Evolutionary conservation across 805 yeast genomes (phyloP).

Genomic region (Candida gorgasii): DNA sequence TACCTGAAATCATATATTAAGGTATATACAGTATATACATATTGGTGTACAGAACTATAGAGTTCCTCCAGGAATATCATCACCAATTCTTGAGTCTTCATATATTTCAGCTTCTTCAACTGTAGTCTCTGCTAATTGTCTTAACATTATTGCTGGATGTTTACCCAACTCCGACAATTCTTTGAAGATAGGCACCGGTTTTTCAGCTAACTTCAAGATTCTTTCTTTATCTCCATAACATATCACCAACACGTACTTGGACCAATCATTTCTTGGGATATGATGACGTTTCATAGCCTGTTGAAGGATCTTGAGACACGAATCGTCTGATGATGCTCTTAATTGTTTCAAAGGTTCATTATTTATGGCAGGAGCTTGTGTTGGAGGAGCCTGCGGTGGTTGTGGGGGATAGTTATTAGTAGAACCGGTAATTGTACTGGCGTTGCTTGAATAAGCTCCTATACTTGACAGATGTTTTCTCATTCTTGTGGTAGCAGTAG

Average conservation of each 20-base stretch:
- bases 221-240: constrained; percentile 92
- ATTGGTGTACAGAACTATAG: constrained; percentile 18
- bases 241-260: constrained; percentile 83
- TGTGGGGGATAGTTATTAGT: constrained; percentile 8
- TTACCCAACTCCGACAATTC: constrained; percentile 82
- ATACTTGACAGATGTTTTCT: constrained; percentile 16
- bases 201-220: constrained; percentile 77
- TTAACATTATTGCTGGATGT: constrained; percentile 88
- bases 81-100: constrained; percentile 42
- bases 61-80: constrained; percentile 48
- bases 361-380: constrained; percentile 12
- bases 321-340: constrained; percentile 85
- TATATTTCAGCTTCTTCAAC: constrained; percentile 25
- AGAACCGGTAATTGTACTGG: constrained; percentile 8
- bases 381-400: constrained; percentile 16
- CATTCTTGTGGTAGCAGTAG: constrained; percentile 24
- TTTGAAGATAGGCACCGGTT: constrained; percentile 82
- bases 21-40: background rate
- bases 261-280: constrained; percentile 77
- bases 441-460: constrained; percentile 1
- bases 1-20: background rate
- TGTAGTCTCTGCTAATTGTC: constrained; percentile 62
- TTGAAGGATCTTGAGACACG: constrained; percentile 83
- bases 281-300: constrained; percentile 87
- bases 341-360: constrained; percentile 79